phyloP scores from a whole-genome alignment of 306 rosid species.

The Sesbania bispinosa region DNA sequence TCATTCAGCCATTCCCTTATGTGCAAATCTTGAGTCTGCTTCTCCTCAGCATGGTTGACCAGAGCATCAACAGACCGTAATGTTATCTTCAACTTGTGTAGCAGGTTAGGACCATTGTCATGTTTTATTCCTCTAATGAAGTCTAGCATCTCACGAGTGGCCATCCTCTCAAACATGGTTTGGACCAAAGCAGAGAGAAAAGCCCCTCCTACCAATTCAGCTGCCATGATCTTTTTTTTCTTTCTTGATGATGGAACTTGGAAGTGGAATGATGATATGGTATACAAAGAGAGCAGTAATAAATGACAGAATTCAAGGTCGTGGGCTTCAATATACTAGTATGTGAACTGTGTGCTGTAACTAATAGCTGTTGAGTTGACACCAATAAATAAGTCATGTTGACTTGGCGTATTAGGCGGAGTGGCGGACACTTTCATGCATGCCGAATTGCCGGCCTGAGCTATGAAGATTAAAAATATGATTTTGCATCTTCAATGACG shows the following conservation, averaged over 20 bases:
- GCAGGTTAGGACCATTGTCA: not conserved
- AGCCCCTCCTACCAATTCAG: constrained; percentile 8
- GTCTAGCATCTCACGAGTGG: not conserved
- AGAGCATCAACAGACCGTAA: not conserved
- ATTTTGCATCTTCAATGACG: no score
- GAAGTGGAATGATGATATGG: not conserved
- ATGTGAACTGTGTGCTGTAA: no score
- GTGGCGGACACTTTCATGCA: no score
- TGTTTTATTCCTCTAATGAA: not conserved
- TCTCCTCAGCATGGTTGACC: constrained; percentile 11
- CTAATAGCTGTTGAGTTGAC: no score
- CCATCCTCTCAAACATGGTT: not conserved
- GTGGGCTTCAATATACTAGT: no score
- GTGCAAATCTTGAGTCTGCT: not conserved
- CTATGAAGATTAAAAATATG: no score
- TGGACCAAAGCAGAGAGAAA: not conserved
- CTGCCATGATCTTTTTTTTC: not conserved
- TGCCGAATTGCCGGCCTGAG: no score
- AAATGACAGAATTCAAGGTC: no score
- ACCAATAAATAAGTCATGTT: no score
- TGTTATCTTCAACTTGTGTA: not conserved
- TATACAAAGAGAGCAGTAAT: no score
- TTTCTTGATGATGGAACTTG: not conserved
- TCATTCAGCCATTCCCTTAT: not conserved
- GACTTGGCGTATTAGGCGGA: no score